These are phyloP conservation scores for Globisporangium parvum DNA, from an alignment of 352 stramenopile species.

Conservation along the genomic window DNA sequence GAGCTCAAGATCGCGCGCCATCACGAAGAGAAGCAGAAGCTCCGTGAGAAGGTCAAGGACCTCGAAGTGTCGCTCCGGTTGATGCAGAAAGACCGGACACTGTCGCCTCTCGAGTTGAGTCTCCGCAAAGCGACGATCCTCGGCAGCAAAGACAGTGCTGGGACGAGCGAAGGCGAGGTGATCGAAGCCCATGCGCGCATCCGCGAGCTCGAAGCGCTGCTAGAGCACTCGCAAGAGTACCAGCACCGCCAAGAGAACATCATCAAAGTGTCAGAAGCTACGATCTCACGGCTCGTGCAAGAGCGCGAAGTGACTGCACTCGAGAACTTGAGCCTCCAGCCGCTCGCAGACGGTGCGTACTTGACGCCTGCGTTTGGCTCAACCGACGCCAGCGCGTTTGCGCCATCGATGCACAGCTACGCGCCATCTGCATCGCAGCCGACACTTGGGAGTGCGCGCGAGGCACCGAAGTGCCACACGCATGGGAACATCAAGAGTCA, in stretches of 20 bases:
- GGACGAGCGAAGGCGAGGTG: slow-evolving; percentile 39
- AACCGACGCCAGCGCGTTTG: background rate
- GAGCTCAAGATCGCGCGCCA: slow-evolving; percentile 60
- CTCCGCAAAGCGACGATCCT: slow-evolving; percentile 58
- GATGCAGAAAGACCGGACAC: slow-evolving; percentile 51
- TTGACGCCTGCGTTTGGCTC: background rate
- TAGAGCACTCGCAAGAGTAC: slow-evolving; percentile 53
- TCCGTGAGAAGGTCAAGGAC: slow-evolving; percentile 69
- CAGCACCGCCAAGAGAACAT: slow-evolving; percentile 55
- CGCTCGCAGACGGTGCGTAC: slow-evolving; percentile 11
- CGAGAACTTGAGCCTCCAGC: slow-evolving; percentile 34
- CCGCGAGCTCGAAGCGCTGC: slow-evolving; percentile 45
- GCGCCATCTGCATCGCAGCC: background rate
- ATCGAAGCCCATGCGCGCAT: slow-evolving; percentile 50
- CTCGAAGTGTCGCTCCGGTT: slow-evolving; percentile 58
- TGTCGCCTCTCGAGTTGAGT: slow-evolving; percentile 60
- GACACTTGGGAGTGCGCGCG: background rate
- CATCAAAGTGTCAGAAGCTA: slow-evolving; percentile 55
- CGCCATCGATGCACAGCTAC: background rate
- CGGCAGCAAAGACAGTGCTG: slow-evolving; percentile 32
- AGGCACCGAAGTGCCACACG: background rate
- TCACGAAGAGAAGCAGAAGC: slow-evolving; percentile 68
- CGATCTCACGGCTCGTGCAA: slow-evolving; percentile 58
- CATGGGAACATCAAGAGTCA: slow-evolving; percentile 1
- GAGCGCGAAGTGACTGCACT: slow-evolving; percentile 39